Conservation (phyloP, 352 stramenopile genomes). For the Phytophthora sansomeana region DNA sequence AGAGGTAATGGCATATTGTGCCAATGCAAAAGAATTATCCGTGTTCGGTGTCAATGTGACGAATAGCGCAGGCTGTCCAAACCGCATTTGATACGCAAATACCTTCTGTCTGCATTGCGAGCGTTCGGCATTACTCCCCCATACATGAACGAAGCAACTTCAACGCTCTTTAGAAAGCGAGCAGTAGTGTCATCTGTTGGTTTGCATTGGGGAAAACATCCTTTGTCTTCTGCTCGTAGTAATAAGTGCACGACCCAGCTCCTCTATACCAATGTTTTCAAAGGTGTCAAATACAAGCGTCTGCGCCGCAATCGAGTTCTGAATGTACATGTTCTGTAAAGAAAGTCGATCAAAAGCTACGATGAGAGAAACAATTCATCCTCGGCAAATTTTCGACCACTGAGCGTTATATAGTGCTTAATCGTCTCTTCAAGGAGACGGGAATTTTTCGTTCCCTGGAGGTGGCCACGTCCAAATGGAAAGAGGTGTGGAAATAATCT, state of each 20-base stretch:
- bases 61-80: too few relatives aligned
- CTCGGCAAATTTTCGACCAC: too few relatives aligned
- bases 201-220: not conserved
- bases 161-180: slow-evolving; percentile 4
- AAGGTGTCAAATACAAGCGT: not conserved
- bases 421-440: not conserved
- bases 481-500: slow-evolving; percentile 10
- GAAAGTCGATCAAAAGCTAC: too few relatives aligned
- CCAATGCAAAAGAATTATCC: slow-evolving; percentile 1
- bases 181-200: not conserved
- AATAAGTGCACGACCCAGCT: not conserved
- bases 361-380: too few relatives aligned
- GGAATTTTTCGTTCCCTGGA: not conserved
- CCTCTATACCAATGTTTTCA: not conserved
- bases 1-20: slow-evolving; percentile 5
- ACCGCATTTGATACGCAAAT: too few relatives aligned
- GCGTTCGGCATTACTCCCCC: too few relatives aligned
- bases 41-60: too few relatives aligned
- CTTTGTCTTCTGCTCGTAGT: not conserved
- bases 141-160: too few relatives aligned
- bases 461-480: slow-evolving; percentile 4
- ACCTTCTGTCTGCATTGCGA: too few relatives aligned
- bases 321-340: too few relatives aligned
- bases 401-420: too few relatives aligned
- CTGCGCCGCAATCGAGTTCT: slow-evolving; percentile 1